These are phyloP conservation scores for Fusarium euwallaceae DNA, from an alignment of 2,329 filamentous ascomycete species.

Conservation along the genomic window DNA sequence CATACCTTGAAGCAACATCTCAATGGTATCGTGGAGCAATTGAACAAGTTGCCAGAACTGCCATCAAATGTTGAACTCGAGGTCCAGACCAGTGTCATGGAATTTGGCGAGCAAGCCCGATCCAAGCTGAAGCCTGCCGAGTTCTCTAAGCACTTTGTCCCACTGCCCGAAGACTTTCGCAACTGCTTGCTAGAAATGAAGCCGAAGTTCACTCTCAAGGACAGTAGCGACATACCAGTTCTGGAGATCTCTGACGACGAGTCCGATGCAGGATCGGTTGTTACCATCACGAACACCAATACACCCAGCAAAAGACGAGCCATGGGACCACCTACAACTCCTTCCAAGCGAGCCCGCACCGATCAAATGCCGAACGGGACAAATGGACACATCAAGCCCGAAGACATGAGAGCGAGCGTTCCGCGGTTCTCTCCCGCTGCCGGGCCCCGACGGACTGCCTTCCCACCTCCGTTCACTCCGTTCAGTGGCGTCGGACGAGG, in stretches of 20 bases:
- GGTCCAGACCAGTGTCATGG: conserved; percentile 70
- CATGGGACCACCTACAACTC: conserved; percentile 47
- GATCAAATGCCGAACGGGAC: conserved; percentile 30
- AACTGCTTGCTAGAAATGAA: conserved; percentile 61
- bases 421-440: conserved; percentile 23
- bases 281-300: conserved; percentile 30
- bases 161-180: conserved; percentile 65
- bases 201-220: conserved; percentile 59
- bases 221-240: conserved; percentile 52
- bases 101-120: conserved; percentile 67
- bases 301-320: conserved; percentile 50
- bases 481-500: conserved; percentile 56
- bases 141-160: conserved; percentile 61
- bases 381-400: conserved; percentile 52
- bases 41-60: conserved; percentile 74
- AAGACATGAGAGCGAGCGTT: conserved; percentile 51
- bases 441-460: conserved; percentile 18
- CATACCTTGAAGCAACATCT: conserved; percentile 66
- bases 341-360: conserved; percentile 51
- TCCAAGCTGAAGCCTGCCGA: conserved; percentile 61
- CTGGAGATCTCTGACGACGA: conserved; percentile 58
- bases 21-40: conserved; percentile 63
- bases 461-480: conserved; percentile 55
- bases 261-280: conserved; percentile 49
- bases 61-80: conserved; percentile 76